phyloP scores from a whole-genome alignment of 169 alveolate genomes.

The Amoebophrya sp. region DNA sequence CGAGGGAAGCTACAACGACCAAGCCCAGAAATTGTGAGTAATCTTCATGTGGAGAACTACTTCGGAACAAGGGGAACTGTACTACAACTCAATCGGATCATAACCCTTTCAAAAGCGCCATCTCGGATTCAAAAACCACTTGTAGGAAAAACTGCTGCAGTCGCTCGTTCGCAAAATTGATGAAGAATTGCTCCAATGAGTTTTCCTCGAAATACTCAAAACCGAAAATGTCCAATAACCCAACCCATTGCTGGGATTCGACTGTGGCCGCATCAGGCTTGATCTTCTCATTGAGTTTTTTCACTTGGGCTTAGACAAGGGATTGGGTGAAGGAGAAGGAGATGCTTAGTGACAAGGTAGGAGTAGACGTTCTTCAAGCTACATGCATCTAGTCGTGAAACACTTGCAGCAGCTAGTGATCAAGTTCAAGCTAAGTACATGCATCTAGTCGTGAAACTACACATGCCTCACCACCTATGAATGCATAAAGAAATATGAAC shows the following conservation, averaged over 20 bases:
- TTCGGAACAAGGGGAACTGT: background rate
- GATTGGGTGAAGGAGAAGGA: too few species aligned
- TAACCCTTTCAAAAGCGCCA: background rate
- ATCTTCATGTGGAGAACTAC: background rate
- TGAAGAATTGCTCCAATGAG: conserved; percentile 72
- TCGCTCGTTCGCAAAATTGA: conserved; percentile 77
- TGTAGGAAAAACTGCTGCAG: conserved; percentile 73
- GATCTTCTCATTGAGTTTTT: background rate
- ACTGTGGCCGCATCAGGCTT: background rate
- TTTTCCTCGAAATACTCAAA: conserved; percentile 74
- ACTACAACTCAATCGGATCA: too few species aligned
- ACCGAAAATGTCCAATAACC: conserved; percentile 71
- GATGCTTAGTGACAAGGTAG: too few species aligned
- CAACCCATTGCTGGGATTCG: background rate
- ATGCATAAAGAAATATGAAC: background rate
- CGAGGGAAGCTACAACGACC: background rate
- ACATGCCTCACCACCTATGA: too few species aligned
- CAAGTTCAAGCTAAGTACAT: too few species aligned
- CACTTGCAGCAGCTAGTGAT: too few species aligned
- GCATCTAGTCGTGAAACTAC: too few species aligned
- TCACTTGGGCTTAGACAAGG: too few species aligned
- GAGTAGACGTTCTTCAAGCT: too few species aligned
- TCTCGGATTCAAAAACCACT: conserved; percentile 73
- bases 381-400: too few species aligned
- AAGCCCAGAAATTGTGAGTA: background rate